Evolutionary conservation across 1,284 basidiomycete genomes (phyloP), one percentile per base, ranked within the genome.

Genomic region (Pyrrhoderma noxium): DNA sequence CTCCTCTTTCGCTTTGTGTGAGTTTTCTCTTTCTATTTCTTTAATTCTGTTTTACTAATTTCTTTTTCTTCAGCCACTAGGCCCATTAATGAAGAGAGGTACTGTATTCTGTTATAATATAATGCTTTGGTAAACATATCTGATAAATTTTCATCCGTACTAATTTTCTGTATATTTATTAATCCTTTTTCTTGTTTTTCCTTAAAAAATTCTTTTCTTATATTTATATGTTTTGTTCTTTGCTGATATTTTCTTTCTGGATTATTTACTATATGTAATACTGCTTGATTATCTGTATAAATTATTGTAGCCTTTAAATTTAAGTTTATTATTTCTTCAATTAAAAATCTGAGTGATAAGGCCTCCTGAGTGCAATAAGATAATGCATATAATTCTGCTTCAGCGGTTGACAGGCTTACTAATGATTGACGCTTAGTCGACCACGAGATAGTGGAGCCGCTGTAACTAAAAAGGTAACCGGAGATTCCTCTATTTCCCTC

Each of bases 181-280:
- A 23, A 13, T 8, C 42, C 27, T 11, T 46, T 41, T 14, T 55
- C 41, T n/a, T 63, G 57, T 1, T 37, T 0, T 61, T 59, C 19
- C 61, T 40, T 47, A 19, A 56, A 42, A 25, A 59, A 61, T 47
- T 67, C 67, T 46, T 62, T 57, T 1, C 45, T 40, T 19, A 66
- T 57, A 40, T 66, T 60, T 36, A 70, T 66, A 55, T 70, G 68
- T 53, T 67, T 68, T 19, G 60, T 57, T 2, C 60, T 31, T 16
- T 37, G 35, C 16, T 9, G 9, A 37, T 55, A 57, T 47, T 67
- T 66, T 47, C 59, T 57, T 4, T 47, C 16, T 37, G 64, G 58
- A 35, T 65, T 60, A n/a, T 60, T 45, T 8, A 58, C 51, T 2
- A 68, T 25, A 8, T 36, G 35, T 23, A 69, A 59, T 8, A 61